These are phyloP conservation scores for Leccinum griseonigrum DNA, from an alignment of 1,284 basidiomycete genomes.

Conservation along the genomic window DNA sequence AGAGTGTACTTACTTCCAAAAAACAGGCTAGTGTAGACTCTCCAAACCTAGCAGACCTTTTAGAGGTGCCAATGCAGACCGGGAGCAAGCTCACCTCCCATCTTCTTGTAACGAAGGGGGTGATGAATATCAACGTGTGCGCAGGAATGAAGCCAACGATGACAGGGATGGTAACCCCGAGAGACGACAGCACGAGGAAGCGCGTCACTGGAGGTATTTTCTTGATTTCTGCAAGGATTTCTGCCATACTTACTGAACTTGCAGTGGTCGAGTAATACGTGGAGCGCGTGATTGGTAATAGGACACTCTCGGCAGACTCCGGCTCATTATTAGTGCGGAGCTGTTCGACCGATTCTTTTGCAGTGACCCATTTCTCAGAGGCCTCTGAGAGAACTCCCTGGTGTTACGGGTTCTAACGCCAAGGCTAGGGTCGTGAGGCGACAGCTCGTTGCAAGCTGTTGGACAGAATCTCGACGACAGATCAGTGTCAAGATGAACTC, in stretches of 20 bases:
- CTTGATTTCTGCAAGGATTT: slow-evolving; percentile 56
- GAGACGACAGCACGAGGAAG: slow-evolving; percentile 60
- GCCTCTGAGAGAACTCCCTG: neutral
- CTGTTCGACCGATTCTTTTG: neutral
- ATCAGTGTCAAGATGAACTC: neutral
- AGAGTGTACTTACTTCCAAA: slow-evolving; percentile 54
- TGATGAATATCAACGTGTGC: slow-evolving; percentile 59
- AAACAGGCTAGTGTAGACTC: slow-evolving; percentile 77
- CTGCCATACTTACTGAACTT: slow-evolving; percentile 22
- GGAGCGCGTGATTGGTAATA: slow-evolving; percentile 10
- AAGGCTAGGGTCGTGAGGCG: neutral
- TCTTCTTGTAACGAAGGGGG: slow-evolving; percentile 42
- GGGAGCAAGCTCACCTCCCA: slow-evolving; percentile 49
- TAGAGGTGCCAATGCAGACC: slow-evolving; percentile 1
- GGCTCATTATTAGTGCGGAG: neutral
- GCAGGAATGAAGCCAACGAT: slow-evolving; percentile 56
- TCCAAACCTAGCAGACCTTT: slow-evolving; percentile 59
- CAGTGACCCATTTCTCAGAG: neutral
- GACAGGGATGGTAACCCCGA: slow-evolving; percentile 61
- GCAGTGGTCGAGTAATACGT: neutral
- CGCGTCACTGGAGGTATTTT: slow-evolving; percentile 89
- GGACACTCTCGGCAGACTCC: neutral
- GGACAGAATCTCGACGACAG: neutral
- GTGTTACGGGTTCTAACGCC: neutral
- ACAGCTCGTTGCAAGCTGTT: neutral